Conservation (phyloP, 2,329 filamentous ascomycete species). For the Aspergillus sp. region DNA sequence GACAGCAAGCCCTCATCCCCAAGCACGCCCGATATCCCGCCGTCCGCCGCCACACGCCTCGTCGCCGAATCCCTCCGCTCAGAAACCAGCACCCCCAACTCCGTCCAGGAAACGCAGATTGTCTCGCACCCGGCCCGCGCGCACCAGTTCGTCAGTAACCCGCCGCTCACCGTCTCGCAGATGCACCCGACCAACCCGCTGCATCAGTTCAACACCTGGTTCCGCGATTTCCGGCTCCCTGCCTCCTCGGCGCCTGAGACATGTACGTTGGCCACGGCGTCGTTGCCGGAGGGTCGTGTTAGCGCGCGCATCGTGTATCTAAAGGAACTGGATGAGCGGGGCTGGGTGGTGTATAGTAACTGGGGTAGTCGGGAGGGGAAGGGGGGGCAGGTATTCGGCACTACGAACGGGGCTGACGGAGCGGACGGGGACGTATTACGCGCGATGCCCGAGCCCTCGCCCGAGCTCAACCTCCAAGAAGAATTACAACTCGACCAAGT, state of each 20-base stretch:
- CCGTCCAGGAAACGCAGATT: constrained; percentile 32
- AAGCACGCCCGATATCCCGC: constrained; percentile 12
- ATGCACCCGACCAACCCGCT: constrained; percentile 59
- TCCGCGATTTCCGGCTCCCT: constrained; percentile 65
- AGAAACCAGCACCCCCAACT: constrained; percentile 36
- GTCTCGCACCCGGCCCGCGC: constrained; percentile 41
- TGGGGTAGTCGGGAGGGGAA: constrained; percentile 67
- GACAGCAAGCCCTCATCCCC: constrained; percentile 15
- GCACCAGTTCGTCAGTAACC: constrained; percentile 45
- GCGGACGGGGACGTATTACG: constrained; percentile 28
- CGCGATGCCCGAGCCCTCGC: constrained; percentile 59
- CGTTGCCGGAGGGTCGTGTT: constrained; percentile 78
- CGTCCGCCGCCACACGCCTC: constrained; percentile 8
- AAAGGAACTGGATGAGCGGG: constrained; percentile 81
- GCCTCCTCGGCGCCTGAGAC: constrained; percentile 78
- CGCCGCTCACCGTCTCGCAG: constrained; percentile 41
- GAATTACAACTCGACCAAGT: constrained; percentile 6
- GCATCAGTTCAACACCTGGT: constrained; percentile 88
- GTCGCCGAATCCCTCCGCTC: constrained; percentile 28
- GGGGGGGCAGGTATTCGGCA: constrained; percentile 41
- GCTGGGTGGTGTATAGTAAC: constrained; percentile 93
- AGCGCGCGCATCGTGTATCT: constrained; percentile 87
- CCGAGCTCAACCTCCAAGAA: constrained; percentile 27
- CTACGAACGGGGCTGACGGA: constrained; percentile 2
- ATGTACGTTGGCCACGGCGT: constrained; percentile 80